These are phyloP conservation scores for Didymella lethalis DNA, from an alignment of 2,329 filamentous ascomycete genomes.

Conservation along the genomic window DNA sequence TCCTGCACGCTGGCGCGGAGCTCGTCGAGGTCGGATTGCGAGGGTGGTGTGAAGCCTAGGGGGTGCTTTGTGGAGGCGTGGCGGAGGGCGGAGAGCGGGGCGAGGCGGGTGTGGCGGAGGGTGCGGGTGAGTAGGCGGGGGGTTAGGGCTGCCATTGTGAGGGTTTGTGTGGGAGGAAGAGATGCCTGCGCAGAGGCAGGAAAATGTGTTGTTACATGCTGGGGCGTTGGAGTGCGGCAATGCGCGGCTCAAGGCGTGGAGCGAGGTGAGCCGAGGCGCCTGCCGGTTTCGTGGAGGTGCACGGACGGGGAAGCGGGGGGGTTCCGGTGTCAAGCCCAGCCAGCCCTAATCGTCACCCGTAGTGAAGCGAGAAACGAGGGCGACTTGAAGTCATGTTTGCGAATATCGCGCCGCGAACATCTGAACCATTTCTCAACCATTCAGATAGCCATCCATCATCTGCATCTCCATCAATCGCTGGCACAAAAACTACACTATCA, in stretches of 20 bases:
- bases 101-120: slow-evolving; percentile 45
- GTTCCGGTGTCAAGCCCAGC: too few relatives aligned
- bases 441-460: too few relatives aligned
- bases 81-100: slow-evolving; percentile 36
- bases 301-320: slow-evolving; percentile 11
- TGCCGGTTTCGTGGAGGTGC: slow-evolving; percentile 18
- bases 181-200: neutral
- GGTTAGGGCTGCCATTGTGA: slow-evolving; percentile 45
- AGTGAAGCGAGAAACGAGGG: too few relatives aligned
- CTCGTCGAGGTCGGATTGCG: slow-evolving; percentile 77
- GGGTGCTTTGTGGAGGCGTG: slow-evolving; percentile 74
- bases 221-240: slow-evolving; percentile 24
- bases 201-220: slow-evolving; percentile 18
- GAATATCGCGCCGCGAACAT: too few relatives aligned
- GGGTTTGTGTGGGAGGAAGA: neutral
- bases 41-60: slow-evolving; percentile 71
- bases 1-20: slow-evolving; percentile 85
- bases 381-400: too few relatives aligned
- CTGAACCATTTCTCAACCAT: too few relatives aligned
- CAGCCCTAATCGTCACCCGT: too few relatives aligned
- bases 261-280: slow-evolving; percentile 25
- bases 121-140: slow-evolving; percentile 50
- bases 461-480: too few relatives aligned
- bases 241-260: slow-evolving; percentile 30
- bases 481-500: too few relatives aligned